These are phyloP conservation scores for Diaporthe destruens DNA, from an alignment of 2,329 filamentous ascomycete species.

Conservation along the genomic window DNA sequence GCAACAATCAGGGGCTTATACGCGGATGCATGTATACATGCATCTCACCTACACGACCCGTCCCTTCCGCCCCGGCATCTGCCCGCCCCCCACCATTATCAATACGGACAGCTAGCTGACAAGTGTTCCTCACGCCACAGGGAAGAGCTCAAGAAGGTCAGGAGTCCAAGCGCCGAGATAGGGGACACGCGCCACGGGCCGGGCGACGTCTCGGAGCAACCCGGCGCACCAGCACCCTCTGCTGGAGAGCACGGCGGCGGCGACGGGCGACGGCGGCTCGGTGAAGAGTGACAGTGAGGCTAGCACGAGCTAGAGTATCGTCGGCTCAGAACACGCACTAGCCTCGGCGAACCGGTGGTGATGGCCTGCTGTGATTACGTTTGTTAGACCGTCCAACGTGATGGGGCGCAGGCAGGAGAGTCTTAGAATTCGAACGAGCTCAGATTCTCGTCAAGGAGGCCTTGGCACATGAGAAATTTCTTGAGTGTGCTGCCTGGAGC, in stretches of 20 bases:
- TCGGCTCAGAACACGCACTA: not conserved
- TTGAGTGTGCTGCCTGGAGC: not conserved
- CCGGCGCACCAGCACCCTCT: not conserved
- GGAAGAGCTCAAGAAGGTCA: slow-evolving; percentile 96
- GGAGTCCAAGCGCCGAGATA: slow-evolving; percentile 73
- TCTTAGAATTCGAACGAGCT: not conserved
- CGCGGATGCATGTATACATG: not conserved
- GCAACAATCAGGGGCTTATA: not conserved
- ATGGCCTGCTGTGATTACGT: slow-evolving; percentile 3
- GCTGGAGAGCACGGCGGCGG: not conserved
- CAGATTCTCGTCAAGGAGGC: not conserved
- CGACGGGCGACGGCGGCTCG: not conserved
- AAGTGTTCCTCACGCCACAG: slow-evolving; percentile 56
- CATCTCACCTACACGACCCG: not conserved
- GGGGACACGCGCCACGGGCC: slow-evolving; percentile 42
- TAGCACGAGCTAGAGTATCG: not conserved
- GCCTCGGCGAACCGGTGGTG: not conserved
- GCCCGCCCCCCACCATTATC: too few species aligned
- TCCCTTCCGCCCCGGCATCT: not conserved
- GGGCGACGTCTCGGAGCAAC: not conserved
- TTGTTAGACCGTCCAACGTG: not conserved
- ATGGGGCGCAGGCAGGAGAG: not conserved
- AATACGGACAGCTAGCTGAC: not conserved
- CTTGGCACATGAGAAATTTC: not conserved
- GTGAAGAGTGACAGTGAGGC: not conserved